These are phyloP conservation scores for Alternaria sp. DNA, from an alignment of 2,329 filamentous ascomycete species.

Conservation along the genomic window DNA sequence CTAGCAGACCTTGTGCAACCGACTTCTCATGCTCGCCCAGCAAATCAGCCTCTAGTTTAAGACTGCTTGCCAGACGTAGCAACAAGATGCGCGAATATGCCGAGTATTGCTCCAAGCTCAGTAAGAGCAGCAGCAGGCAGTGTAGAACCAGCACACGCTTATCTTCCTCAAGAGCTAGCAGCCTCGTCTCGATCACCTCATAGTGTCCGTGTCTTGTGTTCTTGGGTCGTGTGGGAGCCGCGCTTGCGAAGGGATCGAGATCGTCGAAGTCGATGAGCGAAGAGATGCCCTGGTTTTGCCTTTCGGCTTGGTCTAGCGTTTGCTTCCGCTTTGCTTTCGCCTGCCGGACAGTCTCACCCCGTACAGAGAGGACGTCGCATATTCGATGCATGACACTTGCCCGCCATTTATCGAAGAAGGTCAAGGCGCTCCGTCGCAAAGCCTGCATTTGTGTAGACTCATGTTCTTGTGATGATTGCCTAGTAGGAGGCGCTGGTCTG, in stretches of 20 bases:
- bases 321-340: conserved; percentile 44
- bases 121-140: conserved; percentile 70
- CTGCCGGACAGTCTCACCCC: conserved; percentile 35
- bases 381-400: conserved; percentile 71
- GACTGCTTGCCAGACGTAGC: conserved; percentile 70
- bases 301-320: conserved; percentile 22
- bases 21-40: conserved; percentile 75
- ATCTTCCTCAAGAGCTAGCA: conserved; percentile 43
- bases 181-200: conserved; percentile 46
- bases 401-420: conserved; percentile 82
- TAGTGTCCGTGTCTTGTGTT: conserved; percentile 26
- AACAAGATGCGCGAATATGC: conserved; percentile 75
- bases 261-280: conserved; percentile 36
- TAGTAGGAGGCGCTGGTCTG: conserved; percentile 17
- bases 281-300: conserved; percentile 28
- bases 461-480: conserved; percentile 55
- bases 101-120: conserved; percentile 78
- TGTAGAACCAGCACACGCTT: conserved; percentile 73
- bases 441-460: conserved; percentile 62
- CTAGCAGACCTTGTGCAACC: conserved; percentile 73
- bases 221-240: neutral
- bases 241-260: conserved; percentile 26
- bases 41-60: conserved; percentile 68
- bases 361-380: conserved; percentile 63
- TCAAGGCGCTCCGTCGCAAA: conserved; percentile 70